Evolutionary conservation across 768 basidiomycete species (phyloP).

Genomic region (Termitomyces sp.): DNA sequence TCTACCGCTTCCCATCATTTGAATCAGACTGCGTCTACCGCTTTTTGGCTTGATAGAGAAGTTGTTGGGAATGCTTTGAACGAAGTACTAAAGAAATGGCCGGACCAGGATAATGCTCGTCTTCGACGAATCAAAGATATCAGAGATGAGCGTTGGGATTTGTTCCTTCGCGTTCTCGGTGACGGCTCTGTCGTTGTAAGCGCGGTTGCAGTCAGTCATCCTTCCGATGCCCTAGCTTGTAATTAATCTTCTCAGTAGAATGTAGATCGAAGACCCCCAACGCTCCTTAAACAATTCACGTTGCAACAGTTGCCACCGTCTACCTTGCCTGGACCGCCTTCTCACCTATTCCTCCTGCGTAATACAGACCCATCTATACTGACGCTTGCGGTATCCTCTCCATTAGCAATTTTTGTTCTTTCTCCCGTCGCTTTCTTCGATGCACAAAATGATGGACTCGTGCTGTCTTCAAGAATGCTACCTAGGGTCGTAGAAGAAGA

Average conservation of each 20-base stretch:
- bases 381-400: conserved; percentile 62
- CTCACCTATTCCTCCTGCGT: conserved; percentile 50
- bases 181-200: conserved; percentile 74
- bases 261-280: conserved; percentile 85
- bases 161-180: conserved; percentile 66
- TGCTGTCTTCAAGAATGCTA: conserved; percentile 33
- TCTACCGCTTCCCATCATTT: conserved; percentile 28
- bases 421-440: conserved; percentile 60
- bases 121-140: conserved; percentile 54
- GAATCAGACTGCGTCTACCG: conserved; percentile 34
- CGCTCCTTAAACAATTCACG: conserved; percentile 69
- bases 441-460: conserved; percentile 48
- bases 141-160: conserved; percentile 68
- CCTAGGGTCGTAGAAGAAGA: conserved; percentile 42
- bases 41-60: conserved; percentile 70
- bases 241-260: conserved; percentile 45
- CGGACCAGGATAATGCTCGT: conserved; percentile 39
- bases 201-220: conserved; percentile 65
- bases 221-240: not conserved
- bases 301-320: conserved; percentile 58
- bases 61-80: conserved; percentile 46
- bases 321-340: conserved; percentile 42
- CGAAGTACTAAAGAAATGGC: conserved; percentile 29
- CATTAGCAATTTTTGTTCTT: conserved; percentile 57
- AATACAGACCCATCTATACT: conserved; percentile 36